Base-by-base conservation (phyloP, 2,329 filamentous ascomycete genomes). In the Neopestalotiopsis clavispora region DNA sequence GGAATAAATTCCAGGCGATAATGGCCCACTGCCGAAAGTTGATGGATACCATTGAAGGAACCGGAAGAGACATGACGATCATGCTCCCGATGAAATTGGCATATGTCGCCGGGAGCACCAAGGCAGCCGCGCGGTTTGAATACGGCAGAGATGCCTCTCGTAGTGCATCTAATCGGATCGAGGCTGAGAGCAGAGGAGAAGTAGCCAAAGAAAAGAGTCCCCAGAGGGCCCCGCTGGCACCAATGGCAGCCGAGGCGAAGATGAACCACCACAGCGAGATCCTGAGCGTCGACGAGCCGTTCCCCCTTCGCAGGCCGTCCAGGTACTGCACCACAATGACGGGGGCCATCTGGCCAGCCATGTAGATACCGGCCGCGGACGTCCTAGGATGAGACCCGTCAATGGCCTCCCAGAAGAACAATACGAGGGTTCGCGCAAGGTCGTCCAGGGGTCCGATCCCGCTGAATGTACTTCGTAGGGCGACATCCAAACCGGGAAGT, bases 1-100 rank as follows among this genome's bases (percentile, higher is more conserved):
- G 61, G 61, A 67, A 79, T 42, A 58, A 6, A 14, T 69, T 69
- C 68, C 68, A 69, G 17, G 45, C 59, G 32, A 67, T 58, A 2
- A 69, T 59, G 45, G 68, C 68, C 68, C 63, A 69, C 64, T 69
- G 68, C 58, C 38, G 68, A 34, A 67, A 69, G 58, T 67, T 56
- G 42, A 34, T 56, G 34, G 68, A 69, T 42, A 63, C 68, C 20
- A 69, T 57, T 14, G 49, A 13, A 9, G 68, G 68, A 17, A 58
- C 34, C 10, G 64, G 68, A 17, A 69, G 28, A 7, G 30, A 23
- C 68, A 69, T 69, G 52, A 14, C 40, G 14, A 42, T 23, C 23
- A 23, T 23, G 23, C 40, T 12, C 40, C 40, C 7, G 40, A 23
- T 23, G 40, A 4, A 42, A 10, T 14, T 23, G 23, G 40, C 40